Conservation (phyloP, 768 basidiomycete genomes). For the Tylopilus sp. region DNA sequence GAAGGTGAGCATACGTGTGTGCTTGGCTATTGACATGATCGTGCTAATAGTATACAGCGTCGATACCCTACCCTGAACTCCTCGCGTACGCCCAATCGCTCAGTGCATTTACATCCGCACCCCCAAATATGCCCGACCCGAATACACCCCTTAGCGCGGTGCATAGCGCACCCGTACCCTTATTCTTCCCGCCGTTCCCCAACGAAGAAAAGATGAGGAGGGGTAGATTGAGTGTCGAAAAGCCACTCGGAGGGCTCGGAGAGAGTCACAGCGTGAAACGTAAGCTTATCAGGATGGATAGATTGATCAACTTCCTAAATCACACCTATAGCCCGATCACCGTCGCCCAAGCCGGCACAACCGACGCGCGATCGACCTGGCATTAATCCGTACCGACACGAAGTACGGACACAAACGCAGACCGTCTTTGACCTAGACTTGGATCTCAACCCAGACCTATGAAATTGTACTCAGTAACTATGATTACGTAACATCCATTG, state of each 20-base stretch:
- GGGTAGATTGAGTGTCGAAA: slow-evolving; percentile 75
- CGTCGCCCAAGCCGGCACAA: slow-evolving; percentile 53
- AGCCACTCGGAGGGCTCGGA: slow-evolving; percentile 71
- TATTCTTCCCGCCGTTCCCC: slow-evolving; percentile 89
- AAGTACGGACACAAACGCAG: slow-evolving; percentile 56
- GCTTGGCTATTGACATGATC: no score
- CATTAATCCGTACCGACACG: slow-evolving; percentile 69
- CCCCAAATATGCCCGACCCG: slow-evolving; percentile 82
- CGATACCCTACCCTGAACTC: slow-evolving; percentile 80
- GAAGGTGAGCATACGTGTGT: slow-evolving; percentile 54
- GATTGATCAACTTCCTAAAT: background rate
- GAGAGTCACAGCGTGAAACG: slow-evolving; percentile 82
- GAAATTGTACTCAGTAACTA: background rate
- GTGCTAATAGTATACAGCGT: slow-evolving; percentile 39
- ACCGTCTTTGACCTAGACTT: slow-evolving; percentile 77
- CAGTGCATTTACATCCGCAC: slow-evolving; percentile 83
- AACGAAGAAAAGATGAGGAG: slow-evolving; percentile 90
- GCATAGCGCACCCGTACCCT: slow-evolving; percentile 69
- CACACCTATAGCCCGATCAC: slow-evolving; percentile 50
- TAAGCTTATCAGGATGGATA: slow-evolving; percentile 32
- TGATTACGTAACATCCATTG: background rate
- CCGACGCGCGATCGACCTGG: slow-evolving; percentile 47
- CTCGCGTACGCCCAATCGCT: slow-evolving; percentile 83
- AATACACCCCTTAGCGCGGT: slow-evolving; percentile 38
- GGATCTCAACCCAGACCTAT: slow-evolving; percentile 78